A percentile compares a stretch with the other conserved stretches of the same genome.
phyloP scores from a whole-genome alignment of 257 asterid species.

The Ajuga chamaepitys region DNA sequence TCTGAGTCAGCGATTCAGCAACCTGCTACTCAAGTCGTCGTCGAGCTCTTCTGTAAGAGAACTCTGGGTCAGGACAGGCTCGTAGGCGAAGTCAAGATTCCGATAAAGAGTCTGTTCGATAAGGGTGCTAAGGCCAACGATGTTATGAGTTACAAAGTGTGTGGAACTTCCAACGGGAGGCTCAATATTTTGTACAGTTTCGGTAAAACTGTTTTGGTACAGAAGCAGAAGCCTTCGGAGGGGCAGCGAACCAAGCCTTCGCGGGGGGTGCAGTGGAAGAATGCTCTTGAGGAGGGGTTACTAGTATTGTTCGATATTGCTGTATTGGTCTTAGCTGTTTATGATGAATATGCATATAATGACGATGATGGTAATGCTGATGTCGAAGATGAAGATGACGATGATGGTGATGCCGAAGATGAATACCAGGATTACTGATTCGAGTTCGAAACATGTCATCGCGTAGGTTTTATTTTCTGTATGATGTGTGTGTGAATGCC shows the following conservation, averaged over 20 bases:
- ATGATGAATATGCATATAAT: background rate
- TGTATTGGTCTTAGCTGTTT: background rate
- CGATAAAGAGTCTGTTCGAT: conserved; percentile 22
- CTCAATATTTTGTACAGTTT: conserved; percentile 13
- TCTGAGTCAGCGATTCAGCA: background rate
- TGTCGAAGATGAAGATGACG: background rate
- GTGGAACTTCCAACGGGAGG: conserved; percentile 1
- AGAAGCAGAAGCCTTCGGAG: background rate
- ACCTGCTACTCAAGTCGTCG: background rate
- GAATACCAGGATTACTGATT: conserved; percentile 1
- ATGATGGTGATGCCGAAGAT: background rate
- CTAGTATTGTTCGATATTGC: conserved; percentile 10
- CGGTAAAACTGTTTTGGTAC: background rate
- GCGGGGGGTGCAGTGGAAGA: too few relatives aligned
- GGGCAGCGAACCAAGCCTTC: too few relatives aligned
- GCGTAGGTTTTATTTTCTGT: too few relatives aligned
- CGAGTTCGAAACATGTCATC: too few relatives aligned
- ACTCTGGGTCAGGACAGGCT: background rate
- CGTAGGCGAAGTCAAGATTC: conserved; percentile 19
- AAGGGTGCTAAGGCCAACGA: background rate
- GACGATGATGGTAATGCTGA: background rate
- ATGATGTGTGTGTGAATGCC: too few relatives aligned
- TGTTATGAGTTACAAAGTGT: background rate
- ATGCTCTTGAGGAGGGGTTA: background rate
- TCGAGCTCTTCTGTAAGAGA: conserved; percentile 15